Percentiles rank a stretch among this genome's conserved stretches.
Conservation (phyloP, 305 asterid species). For the Solanum hybrid region DNA sequence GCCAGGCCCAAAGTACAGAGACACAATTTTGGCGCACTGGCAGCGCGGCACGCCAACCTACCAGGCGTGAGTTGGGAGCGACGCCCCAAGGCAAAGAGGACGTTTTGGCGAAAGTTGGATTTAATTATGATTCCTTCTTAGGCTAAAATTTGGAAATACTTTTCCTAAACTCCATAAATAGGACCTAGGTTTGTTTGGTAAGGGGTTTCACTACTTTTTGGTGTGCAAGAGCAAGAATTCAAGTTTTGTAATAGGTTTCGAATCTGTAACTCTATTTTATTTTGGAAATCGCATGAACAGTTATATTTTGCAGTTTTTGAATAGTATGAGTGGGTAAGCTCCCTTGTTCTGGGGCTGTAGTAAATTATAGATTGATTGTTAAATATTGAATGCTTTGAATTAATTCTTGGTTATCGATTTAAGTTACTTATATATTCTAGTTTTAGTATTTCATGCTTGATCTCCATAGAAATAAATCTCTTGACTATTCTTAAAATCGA, state of each 20-base stretch:
- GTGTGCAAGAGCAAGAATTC: background rate
- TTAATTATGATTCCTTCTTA: background rate
- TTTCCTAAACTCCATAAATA: background rate
- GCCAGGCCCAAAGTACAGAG: background rate
- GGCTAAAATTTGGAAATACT: background rate
- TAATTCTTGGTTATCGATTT: too few species aligned
- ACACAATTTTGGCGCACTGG: background rate
- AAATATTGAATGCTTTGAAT: background rate
- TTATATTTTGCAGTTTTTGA: too few species aligned
- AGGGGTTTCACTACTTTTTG: background rate
- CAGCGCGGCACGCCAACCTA: accelerated
- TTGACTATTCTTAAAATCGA: background rate
- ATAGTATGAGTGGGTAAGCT: background rate
- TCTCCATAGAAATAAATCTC: too few species aligned
- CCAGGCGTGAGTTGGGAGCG: background rate
- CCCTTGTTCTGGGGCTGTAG: background rate
- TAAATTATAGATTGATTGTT: too few species aligned
- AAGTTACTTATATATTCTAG: background rate
- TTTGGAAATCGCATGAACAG: background rate
- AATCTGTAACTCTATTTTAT: background rate
- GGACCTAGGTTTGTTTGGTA: background rate
- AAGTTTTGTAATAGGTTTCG: background rate
- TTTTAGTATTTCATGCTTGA: background rate
- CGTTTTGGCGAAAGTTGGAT: too few species aligned
- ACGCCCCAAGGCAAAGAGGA: background rate